Base-by-base conservation (phyloP, 306 rosid genomes). In the Astragalus glycyphyllos region DNA sequence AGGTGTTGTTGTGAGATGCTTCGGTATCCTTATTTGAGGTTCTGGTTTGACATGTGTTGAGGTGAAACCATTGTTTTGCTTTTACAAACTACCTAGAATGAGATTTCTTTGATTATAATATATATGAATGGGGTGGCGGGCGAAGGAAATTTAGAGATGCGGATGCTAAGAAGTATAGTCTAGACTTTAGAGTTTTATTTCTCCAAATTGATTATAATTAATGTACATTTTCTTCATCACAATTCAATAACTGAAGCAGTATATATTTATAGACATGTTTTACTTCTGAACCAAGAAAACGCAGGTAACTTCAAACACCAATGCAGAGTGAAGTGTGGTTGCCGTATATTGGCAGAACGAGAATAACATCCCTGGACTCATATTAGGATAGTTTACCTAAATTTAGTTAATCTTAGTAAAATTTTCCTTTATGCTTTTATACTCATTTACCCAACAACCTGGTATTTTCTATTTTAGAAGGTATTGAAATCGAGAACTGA, bases 61-160 rank as follows among this genome's bases (percentile, higher is more conserved):
- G 0, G 0, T 56, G 46, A 65, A 65, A 31, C 69, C 53, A 26
- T 12, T 57, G 12, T 20, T 58, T 20, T 29, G 37, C 8, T 72
- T 15, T 55, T 53, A 11, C 48, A 42, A 54, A 17, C 44, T n/a
- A 29, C 8, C 66, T 17, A 45, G 55, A 55, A 8, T 7, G 31
- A 32, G 50, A 37, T 65, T 44, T 40, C 38, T 41, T 63, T 34
- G 6, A 62, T 49, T 50, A 35, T 41, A 41, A 64, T 54, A 54
- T 55, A 26, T 48, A 50, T 20, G 10, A 55, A 23, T 23, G 2
- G 1, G 29, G 2, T 23, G 2, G 65, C 32, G 45, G 45, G 15
- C 4, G 65, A 63, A 41, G 47, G 70, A 63, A 20, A 45, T 14
- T 70, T 51, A 35, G 38, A 71, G 60, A 77, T 77, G 49, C 10